Evolutionary conservation across 1,284 basidiomycete genomes (phyloP).

Genomic region (Tremellales sp.): DNA sequence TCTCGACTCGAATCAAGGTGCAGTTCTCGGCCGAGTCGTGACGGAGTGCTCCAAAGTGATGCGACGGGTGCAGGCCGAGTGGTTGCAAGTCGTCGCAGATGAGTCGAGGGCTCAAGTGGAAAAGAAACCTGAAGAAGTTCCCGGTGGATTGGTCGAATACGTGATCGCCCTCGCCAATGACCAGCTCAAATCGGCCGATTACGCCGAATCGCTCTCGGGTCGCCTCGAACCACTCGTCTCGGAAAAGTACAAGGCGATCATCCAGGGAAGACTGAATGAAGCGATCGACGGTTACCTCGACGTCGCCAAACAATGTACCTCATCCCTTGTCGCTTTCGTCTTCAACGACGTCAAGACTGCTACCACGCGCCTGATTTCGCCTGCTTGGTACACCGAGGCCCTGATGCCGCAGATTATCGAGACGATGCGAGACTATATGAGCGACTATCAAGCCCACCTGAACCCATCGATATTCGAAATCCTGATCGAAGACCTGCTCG

Average conservation of each 20-base stretch:
- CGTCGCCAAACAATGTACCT: slow-evolving; percentile 94
- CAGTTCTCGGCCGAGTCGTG: slow-evolving; percentile 85
- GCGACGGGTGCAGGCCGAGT: slow-evolving; percentile 82
- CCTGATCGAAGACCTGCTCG: slow-evolving; percentile 86
- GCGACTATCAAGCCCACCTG: slow-evolving; percentile 85
- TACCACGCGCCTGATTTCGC: slow-evolving; percentile 76
- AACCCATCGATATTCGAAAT: slow-evolving; percentile 89
- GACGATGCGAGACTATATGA: slow-evolving; percentile 94
- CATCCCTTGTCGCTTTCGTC: slow-evolving; percentile 87
- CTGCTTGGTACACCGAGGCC: slow-evolving; percentile 66
- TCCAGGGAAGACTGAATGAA: slow-evolving; percentile 84
- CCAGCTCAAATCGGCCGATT: slow-evolving; percentile 94
- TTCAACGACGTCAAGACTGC: slow-evolving; percentile 93
- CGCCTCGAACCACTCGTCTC: slow-evolving; percentile 88
- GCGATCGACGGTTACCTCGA: slow-evolving; percentile 98
- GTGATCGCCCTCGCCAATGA: slow-evolving; percentile 98
- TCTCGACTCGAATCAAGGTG: slow-evolving; percentile 90
- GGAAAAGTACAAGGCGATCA: slow-evolving; percentile 80
- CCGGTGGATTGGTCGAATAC: slow-evolving; percentile 89
- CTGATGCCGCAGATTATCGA: slow-evolving; percentile 74
- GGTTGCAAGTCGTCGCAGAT: slow-evolving; percentile 75
- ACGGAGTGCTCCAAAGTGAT: slow-evolving; percentile 86
- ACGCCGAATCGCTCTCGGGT: slow-evolving; percentile 76
- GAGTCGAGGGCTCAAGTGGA: slow-evolving; percentile 86
- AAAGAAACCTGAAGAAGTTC: slow-evolving; percentile 75